phyloP scores from a whole-genome alignment of 495 filamentous ascomycete genomes.

The Rostrohypoxylon terebratum region DNA sequence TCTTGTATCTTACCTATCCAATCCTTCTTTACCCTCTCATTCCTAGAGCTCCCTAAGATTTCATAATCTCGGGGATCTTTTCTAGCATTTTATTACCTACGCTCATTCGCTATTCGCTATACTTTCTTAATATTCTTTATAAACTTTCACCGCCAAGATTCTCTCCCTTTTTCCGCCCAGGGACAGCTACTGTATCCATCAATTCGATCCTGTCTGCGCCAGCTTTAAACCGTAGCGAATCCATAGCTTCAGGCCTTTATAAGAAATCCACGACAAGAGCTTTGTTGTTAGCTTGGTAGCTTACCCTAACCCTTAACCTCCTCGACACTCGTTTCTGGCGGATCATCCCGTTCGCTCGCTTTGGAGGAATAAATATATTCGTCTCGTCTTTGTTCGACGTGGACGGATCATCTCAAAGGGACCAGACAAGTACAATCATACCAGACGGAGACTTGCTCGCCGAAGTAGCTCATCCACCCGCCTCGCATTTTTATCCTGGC shows the following conservation, averaged over 20 bases:
- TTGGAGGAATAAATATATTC: conserved; percentile 51
- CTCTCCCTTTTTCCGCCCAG: conserved; percentile 19
- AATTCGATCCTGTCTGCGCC: conserved; percentile 30
- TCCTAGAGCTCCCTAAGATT: conserved; percentile 38
- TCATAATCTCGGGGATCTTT: conserved; percentile 43
- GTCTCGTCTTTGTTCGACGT: conserved; percentile 50
- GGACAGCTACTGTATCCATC: conserved; percentile 23
- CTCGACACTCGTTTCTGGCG: conserved; percentile 50
- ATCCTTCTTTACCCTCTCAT: conserved; percentile 44
- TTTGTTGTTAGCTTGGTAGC: conserved; percentile 34
- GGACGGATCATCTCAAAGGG: conserved; percentile 43
- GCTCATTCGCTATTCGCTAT: conserved; percentile 53
- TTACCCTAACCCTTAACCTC: conserved; percentile 29
- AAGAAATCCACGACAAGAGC: conserved; percentile 30
- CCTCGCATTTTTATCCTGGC: conserved; percentile 31
- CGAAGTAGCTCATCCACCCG: conserved; percentile 9
- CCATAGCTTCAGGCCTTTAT: conserved; percentile 12
- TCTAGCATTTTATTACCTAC: conserved; percentile 51
- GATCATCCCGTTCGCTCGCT: conserved; percentile 51
- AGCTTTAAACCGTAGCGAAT: conserved; percentile 25
- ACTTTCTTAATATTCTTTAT: conserved; percentile 53
- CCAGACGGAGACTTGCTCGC: conserved; percentile 23
- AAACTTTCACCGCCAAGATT: conserved; percentile 40
- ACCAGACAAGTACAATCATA: conserved; percentile 14
- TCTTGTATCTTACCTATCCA: conserved; percentile 54